Percentiles rank a stretch among this genome's conserved stretches.
phyloP scores from a whole-genome alignment of 208 protist species.

The Leishmania guyanensis region DNA sequence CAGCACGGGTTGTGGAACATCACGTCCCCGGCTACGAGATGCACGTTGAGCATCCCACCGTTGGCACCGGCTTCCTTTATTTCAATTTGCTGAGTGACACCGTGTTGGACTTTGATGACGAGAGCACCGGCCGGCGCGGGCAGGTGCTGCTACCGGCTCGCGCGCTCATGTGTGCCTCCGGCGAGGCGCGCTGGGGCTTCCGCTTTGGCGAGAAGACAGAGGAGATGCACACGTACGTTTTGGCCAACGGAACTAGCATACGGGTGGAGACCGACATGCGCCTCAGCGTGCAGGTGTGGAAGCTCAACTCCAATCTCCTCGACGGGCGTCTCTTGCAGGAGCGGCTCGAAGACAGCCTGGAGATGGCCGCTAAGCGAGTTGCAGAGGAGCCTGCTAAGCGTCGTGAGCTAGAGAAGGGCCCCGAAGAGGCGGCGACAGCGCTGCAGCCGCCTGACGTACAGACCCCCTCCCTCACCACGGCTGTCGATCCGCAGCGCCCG shows the following conservation, averaged over 20 bases:
- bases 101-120: slow-evolving; percentile 84
- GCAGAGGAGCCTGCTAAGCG: slow-evolving; percentile 31
- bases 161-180: slow-evolving; percentile 69
- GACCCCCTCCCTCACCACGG: slow-evolving; percentile 1
- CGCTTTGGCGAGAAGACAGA: slow-evolving; percentile 73
- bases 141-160: slow-evolving; percentile 72
- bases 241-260: slow-evolving; percentile 26
- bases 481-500: slow-evolving; percentile 18
- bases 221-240: slow-evolving; percentile 54
- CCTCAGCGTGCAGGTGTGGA: slow-evolving; percentile 86
- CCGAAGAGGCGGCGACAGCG: slow-evolving; percentile 24
- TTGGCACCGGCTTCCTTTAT: slow-evolving; percentile 79
- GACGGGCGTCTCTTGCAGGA: slow-evolving; percentile 75
- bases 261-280: slow-evolving; percentile 72
- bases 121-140: slow-evolving; percentile 68
- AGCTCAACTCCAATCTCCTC: slow-evolving; percentile 64
- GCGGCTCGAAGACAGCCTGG: slow-evolving; percentile 61
- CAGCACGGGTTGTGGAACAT: slow-evolving; percentile 86
- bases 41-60: slow-evolving; percentile 85
- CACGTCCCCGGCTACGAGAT: slow-evolving; percentile 84
- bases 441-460: slow-evolving; percentile 24
- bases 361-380: slow-evolving; percentile 29
- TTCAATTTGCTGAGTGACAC: slow-evolving; percentile 81
- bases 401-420: slow-evolving; percentile 16
- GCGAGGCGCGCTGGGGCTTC: slow-evolving; percentile 87